A percentile compares a stretch with the other conserved stretches of the same genome.
Evolutionary conservation across 1,284 basidiomycete genomes (phyloP).

Genomic region (Kwoniella shivajii): DNA sequence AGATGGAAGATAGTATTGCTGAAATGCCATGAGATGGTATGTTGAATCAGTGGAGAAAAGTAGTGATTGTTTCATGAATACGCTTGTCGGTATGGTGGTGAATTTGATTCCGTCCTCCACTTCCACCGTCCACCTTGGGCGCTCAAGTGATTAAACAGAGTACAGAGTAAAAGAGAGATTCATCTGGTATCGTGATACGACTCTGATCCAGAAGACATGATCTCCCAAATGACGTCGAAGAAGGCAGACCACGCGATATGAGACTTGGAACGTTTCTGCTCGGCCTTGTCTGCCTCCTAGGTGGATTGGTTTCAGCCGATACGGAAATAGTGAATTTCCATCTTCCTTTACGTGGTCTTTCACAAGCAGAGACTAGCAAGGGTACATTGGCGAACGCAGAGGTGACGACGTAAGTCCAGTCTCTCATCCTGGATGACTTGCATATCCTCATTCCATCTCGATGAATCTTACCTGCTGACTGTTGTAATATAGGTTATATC

Average conservation of each 20-base stretch:
- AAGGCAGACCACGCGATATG: not conserved
- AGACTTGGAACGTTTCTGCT: not conserved
- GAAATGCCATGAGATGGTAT: no score
- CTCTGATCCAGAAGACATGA: no score
- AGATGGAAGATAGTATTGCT: no score
- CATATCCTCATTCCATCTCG: no score
- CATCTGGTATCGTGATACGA: not conserved
- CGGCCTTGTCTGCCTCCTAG: not conserved
- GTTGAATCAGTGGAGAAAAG: no score
- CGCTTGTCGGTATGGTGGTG: not conserved
- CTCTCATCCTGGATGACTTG: no score
- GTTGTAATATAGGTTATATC: not conserved
- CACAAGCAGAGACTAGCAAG: no score
- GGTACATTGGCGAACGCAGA: no score
- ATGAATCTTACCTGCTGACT: no score
- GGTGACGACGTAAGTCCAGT: no score
- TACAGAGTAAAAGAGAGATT: no score
- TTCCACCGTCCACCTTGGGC: slow-evolving; percentile 12
- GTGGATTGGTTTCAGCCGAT: slow-evolving; percentile 28
- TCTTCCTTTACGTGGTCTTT: slow-evolving; percentile 19
- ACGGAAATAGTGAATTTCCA: slow-evolving; percentile 48
- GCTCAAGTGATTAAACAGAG: no score
- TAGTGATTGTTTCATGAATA: not conserved
- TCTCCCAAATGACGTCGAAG: not conserved
- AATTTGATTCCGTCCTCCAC: slow-evolving; percentile 18